Base-by-base conservation (phyloP, 768 basidiomycete species). In the Xerocomus brunneocitrinus region DNA sequence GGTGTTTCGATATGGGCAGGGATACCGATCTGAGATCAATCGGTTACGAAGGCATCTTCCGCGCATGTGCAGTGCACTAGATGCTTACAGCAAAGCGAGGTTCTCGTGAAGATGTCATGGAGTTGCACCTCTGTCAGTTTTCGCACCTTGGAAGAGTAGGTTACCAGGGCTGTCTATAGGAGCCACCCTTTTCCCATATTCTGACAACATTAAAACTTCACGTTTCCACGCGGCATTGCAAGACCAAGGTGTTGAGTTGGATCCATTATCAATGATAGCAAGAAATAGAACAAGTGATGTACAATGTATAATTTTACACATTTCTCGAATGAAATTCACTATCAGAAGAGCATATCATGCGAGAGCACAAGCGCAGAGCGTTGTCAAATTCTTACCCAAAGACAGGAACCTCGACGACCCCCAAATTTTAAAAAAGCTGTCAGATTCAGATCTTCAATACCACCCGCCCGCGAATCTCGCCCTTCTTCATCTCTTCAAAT, bases 401-500 rank as follows among this genome's bases (percentile, higher is more conserved):
- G 12, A 4, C 36, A 19, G 36, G 36, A 38, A 38, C 36, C 8
- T 19, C n/a, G n/a, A n/a, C 8, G 16, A 2, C 36, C 22, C 16
- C 36, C 36, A 38, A 8, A n/a, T n/a, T n/a, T 38, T 19, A n/a
- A 8, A 38, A 38, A 14, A 38, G 36, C 0, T n/a, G 16, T 40
- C 6, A 10, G 0, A 10, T 6, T 65, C 50, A 66, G 4, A 66
- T 2, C 43, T 62, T 60, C 28, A 67, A 49, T 24, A 66, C 48
- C 8, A 65, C 55, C 16, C 64, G 50, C 5, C 65, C 65, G 1
- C 27, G 34, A 22, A 66, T 50, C 30, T 60, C 46, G 1, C 63
- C 60, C 19, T 14, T 45, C 16, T 39, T 10, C 53, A 67, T 53
- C 38, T 66, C 63, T 12, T 50, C 47, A n/a, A 66, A 61, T 13